Conservation (phyloP, 164 flowering plant genomes). For the Sedum album region DNA sequence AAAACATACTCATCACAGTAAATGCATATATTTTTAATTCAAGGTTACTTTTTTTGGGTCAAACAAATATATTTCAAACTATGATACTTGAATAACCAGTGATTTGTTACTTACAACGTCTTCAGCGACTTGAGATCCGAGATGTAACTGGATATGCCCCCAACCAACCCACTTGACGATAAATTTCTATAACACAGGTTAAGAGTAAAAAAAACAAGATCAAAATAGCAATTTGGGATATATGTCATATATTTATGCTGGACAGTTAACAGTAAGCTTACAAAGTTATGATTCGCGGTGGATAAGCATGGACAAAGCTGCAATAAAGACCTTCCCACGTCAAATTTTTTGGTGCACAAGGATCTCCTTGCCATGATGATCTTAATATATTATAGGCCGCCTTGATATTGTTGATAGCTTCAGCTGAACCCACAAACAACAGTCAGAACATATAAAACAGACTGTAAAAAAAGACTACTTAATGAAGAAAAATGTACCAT, state of each 20-base stretch:
- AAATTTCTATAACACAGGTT: constrained; percentile 21
- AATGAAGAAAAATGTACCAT: constrained; percentile 6
- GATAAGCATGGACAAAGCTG: not conserved
- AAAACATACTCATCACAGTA: too few species aligned
- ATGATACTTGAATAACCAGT: too few species aligned
- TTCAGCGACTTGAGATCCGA: constrained; percentile 16
- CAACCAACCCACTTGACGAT: constrained; percentile 26
- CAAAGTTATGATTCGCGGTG: constrained; percentile 8
- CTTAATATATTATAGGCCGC: constrained; percentile 4
- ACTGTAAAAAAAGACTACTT: too few species aligned
- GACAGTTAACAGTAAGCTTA: not conserved
- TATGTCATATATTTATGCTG: too few species aligned
- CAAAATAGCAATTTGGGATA: not conserved
- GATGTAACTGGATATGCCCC: constrained; percentile 19
- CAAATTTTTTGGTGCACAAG: constrained; percentile 5
- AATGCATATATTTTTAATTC: too few species aligned
- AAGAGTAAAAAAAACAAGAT: not conserved
- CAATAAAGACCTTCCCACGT: constrained; percentile 12
- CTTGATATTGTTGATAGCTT: constrained; percentile 7
- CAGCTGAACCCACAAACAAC: constrained; percentile 4
- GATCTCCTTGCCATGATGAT: constrained; percentile 14
- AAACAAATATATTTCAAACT: not conserved
- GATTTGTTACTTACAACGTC: constrained; percentile 16
- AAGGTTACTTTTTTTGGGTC: too few species aligned
- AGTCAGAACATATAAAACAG: too few species aligned